phyloP scores from a whole-genome alignment of 2,329 filamentous ascomycete species.

The Fusarium robinianum region DNA sequence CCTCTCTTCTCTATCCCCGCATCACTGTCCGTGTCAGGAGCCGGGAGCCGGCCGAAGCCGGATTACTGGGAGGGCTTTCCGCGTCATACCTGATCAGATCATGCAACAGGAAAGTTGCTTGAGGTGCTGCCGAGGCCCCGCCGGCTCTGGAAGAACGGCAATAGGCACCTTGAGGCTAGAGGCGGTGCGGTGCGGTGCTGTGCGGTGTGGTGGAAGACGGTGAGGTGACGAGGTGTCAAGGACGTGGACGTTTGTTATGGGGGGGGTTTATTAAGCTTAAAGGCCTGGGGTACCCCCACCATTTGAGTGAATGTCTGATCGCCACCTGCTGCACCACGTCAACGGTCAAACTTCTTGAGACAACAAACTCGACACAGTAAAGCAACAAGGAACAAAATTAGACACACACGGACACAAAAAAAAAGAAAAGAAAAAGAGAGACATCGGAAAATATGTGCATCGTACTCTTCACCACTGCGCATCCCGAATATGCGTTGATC shows the following conservation, averaged over 20 bases:
- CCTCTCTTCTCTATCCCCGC: constrained; percentile 12
- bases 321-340: constrained; percentile 15
- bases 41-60: constrained; percentile 32
- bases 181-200: too few species aligned
- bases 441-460: constrained; percentile 67
- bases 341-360: neutral
- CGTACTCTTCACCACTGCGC: constrained; percentile 73
- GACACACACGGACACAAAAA: constrained; percentile 10
- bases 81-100: constrained; percentile 28
- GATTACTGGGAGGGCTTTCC: constrained; percentile 7
- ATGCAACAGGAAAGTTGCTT: constrained; percentile 14
- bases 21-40: constrained; percentile 16
- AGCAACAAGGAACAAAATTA: constrained; percentile 7
- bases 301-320: constrained; percentile 1
- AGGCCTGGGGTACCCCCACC: constrained; percentile 19
- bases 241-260: too few species aligned
- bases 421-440: neutral
- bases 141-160: constrained; percentile 11
- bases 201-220: too few species aligned
- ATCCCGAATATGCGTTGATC: constrained; percentile 75
- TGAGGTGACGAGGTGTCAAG: too few species aligned
- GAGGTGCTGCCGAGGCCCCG: constrained; percentile 29
- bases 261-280: constrained; percentile 26
- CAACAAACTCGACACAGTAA: neutral
- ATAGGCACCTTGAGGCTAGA: constrained; percentile 7